Conservation (phyloP, 2,329 filamentous ascomycete species). For the Colletotrichum sp. region DNA sequence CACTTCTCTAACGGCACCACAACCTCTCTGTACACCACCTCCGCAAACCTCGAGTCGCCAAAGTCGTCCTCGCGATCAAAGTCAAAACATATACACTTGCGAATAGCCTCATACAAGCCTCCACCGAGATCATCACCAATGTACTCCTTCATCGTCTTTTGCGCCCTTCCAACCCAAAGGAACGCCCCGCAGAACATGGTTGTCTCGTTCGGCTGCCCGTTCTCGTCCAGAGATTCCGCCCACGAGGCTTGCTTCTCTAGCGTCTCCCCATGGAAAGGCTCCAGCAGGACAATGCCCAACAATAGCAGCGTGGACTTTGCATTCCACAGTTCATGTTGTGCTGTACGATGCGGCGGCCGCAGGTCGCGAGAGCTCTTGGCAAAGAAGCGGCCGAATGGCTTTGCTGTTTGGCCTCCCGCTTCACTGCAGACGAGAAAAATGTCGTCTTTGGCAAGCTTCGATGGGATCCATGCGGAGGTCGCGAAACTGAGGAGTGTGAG, state of each 20-base stretch:
- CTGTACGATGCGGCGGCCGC: no score
- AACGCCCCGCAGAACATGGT: not conserved
- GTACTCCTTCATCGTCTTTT: not conserved
- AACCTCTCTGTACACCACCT: not conserved
- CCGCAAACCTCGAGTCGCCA: not conserved
- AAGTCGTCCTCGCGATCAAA: not conserved
- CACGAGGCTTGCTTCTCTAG: no score
- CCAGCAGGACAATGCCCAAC: no score
- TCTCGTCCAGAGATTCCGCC: no score
- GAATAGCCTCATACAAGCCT: not conserved
- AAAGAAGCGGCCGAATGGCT: not conserved
- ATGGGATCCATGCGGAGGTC: not conserved
- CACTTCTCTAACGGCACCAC: constrained; percentile 24
- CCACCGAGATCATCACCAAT: not conserved
- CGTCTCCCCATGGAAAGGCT: no score
- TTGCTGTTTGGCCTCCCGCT: not conserved
- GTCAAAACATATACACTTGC: not conserved
- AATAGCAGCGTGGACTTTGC: no score
- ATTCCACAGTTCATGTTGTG: no score
- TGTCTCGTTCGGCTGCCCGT: not conserved
- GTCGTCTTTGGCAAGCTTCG: not conserved
- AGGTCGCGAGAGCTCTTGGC: not conserved
- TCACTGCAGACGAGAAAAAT: not conserved
- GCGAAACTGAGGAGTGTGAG: not conserved
- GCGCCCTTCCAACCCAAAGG: not conserved